A percentile compares a stretch with the other conserved stretches of the same genome.
phyloP scores from a whole-genome alignment of 441 rosid species.

The Adansonia gregorii region DNA sequence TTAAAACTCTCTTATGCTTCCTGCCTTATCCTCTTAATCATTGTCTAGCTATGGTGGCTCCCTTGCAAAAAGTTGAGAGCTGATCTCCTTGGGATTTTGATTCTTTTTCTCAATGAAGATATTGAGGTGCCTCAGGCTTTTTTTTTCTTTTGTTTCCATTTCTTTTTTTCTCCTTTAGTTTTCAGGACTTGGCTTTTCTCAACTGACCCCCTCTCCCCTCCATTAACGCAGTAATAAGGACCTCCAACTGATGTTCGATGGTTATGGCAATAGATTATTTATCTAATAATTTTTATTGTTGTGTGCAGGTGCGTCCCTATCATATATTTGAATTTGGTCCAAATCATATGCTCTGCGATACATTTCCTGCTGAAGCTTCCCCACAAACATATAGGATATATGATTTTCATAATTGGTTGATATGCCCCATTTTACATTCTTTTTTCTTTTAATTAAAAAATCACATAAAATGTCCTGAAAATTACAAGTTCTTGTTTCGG shows the following conservation, averaged over 20 bases:
- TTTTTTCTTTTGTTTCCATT: not conserved
- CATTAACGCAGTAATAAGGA: conserved; percentile 26
- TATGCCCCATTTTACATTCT: not conserved
- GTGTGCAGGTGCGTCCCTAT: not conserved
- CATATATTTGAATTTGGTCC: not conserved
- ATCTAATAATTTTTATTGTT: not conserved
- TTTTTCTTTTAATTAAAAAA: not conserved
- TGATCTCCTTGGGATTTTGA: conserved; percentile 19
- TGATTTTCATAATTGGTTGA: not conserved
- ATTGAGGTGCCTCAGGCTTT: not conserved
- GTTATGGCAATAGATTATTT: not conserved
- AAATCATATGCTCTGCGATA: not conserved
- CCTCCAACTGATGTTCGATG: conserved; percentile 25
- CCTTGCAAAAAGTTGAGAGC: conserved; percentile 28
- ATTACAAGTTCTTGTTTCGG: not conserved
- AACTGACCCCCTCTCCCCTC: conserved; percentile 6
- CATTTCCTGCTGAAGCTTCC: not conserved
- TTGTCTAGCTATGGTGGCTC: conserved; percentile 33
- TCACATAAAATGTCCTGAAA: not conserved
- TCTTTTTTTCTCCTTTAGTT: not conserved
- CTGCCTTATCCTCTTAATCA: conserved; percentile 29
- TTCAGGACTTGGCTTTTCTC: conserved; percentile 23
- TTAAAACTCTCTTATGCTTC: conserved; percentile 13
- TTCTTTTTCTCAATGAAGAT: conserved; percentile 23
- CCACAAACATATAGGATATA: not conserved